Base-by-base conservation (phyloP, 805 yeast species). In the Saturnispora galanensis region DNA sequence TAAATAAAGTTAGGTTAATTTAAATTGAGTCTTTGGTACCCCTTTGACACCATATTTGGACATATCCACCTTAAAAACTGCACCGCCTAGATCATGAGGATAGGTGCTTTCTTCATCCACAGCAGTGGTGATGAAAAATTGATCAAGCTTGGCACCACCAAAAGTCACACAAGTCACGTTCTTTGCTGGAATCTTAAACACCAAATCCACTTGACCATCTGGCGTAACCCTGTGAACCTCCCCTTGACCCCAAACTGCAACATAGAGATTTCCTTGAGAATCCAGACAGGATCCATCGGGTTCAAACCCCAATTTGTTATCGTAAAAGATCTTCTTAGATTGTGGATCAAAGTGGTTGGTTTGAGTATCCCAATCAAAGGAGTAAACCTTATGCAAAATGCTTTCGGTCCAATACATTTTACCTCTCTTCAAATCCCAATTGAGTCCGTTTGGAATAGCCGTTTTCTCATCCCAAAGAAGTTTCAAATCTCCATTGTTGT, bases 201-300 rank as follows among this genome's bases (percentile, higher is more conserved):
- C 71, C 51, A 73, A 73, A 17, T 76, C 58, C 12, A 82, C 56
- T 40, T 69, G 57, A 2, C 87, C 88, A 1, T 59, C 46, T 2
- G 64, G 41, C 35, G 74, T 64, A 49, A 75, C 69, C 53, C 79
- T 76, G 38, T 79, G 69, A 9, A 87, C 77, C 17, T 73, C 58
- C 35, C 66, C 59, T 1, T 82, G 71, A 26, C 79, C 71, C 76
- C 81, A 87, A 10, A 84, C 74, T 1, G 94, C 84, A 5, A 78
- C 67, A 63, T 74, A 83, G 34, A 88, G 56, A 42, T 73, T 68
- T 8, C 77, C 80, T 31, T 68, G 60, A 3, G 62, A 62, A 35
- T 83, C 76, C 50, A 83, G 63, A 21, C 79, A 67, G 51, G 83
- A 70, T 16, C 97, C 97, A 60, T 88, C 97, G 0, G 96, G 96